Conservation (phyloP, 306 rosid genomes). For the Citrullus amarus region DNA sequence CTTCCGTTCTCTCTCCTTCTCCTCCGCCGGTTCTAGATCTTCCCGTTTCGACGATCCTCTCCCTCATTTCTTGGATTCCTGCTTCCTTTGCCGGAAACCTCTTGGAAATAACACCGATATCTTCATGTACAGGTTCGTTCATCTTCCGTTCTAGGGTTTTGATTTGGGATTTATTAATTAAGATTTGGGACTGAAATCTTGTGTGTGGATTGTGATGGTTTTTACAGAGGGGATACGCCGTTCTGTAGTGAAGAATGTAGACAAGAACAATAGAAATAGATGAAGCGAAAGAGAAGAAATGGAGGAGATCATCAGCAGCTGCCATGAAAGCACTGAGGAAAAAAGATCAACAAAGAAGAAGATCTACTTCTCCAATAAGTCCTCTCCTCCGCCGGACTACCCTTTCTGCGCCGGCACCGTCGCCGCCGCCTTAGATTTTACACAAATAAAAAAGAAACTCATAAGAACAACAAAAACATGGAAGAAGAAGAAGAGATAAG, state of each 20-base stretch:
- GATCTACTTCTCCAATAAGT: slow-evolving; percentile 40
- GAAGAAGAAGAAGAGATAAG: neutral
- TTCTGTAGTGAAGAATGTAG: slow-evolving; percentile 93
- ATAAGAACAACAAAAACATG: neutral
- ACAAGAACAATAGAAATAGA: slow-evolving; percentile 68
- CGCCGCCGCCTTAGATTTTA: slow-evolving; percentile 58
- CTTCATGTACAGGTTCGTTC: slow-evolving; percentile 84
- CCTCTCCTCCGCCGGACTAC: slow-evolving; percentile 28
- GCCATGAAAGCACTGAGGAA: slow-evolving; percentile 61
- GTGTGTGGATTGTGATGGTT: neutral
- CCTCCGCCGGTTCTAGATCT: slow-evolving; percentile 44
- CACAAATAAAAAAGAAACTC: neutral
- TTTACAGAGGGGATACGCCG: slow-evolving; percentile 83
- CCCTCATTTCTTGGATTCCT: slow-evolving; percentile 74
- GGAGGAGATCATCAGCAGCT: slow-evolving; percentile 29
- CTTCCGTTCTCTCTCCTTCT: slow-evolving; percentile 26
- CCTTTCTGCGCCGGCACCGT: slow-evolving; percentile 52
- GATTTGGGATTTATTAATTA: neutral
- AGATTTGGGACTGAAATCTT: neutral
- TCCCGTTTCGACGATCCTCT: slow-evolving; percentile 63
- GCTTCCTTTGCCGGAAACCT: slow-evolving; percentile 67
- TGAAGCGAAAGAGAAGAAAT: slow-evolving; percentile 60
- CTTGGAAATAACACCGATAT: slow-evolving; percentile 55
- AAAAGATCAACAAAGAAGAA: slow-evolving; percentile 41
- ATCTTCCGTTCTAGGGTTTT: neutral